phyloP scores from a whole-genome alignment of 2,329 filamentous ascomycete species.

The Nemania diffusa region DNA sequence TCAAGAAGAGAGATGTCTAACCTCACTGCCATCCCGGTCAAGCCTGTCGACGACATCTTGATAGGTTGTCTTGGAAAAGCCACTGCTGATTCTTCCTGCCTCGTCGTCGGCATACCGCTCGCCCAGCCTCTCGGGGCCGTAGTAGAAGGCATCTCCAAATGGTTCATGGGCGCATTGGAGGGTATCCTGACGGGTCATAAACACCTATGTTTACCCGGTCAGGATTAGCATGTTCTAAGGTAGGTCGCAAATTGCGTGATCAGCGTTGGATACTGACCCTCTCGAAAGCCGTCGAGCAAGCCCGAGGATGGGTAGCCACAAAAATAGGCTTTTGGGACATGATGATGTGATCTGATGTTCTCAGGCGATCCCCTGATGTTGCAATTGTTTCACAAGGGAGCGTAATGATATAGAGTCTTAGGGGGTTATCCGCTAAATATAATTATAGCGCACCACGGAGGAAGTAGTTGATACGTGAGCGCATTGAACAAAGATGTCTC shows the following conservation, averaged over 20 bases:
- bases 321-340: conserved; percentile 89
- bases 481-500: conserved; percentile 40
- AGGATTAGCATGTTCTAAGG: conserved; percentile 22
- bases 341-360: conserved; percentile 41
- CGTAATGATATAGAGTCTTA: conserved; percentile 1
- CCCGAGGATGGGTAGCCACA: conserved; percentile 90
- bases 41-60: conserved; percentile 81
- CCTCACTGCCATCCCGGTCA: conserved; percentile 77
- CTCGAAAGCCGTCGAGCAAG: conserved; percentile 97
- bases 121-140: conserved; percentile 87
- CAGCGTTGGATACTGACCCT: conserved; percentile 66
- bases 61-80: conserved; percentile 77
- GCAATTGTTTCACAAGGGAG: conserved; percentile 37
- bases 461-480: conserved; percentile 45
- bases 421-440: not conserved
- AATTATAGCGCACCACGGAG: conserved; percentile 46
- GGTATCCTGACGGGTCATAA: conserved; percentile 90
- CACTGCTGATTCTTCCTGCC: conserved; percentile 65
- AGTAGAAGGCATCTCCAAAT: conserved; percentile 97
- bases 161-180: conserved; percentile 92
- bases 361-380: conserved; percentile 35
- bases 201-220: conserved; percentile 69
- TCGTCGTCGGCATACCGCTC: conserved; percentile 79
- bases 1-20: conserved; percentile 54
- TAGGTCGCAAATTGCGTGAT: conserved; percentile 32